A percentile compares a stretch with the other conserved stretches of the same genome.
These are phyloP conservation scores for Agarophyton chilense DNA, from an alignment of 23 red algal species.

Conservation along the genomic window DNA sequence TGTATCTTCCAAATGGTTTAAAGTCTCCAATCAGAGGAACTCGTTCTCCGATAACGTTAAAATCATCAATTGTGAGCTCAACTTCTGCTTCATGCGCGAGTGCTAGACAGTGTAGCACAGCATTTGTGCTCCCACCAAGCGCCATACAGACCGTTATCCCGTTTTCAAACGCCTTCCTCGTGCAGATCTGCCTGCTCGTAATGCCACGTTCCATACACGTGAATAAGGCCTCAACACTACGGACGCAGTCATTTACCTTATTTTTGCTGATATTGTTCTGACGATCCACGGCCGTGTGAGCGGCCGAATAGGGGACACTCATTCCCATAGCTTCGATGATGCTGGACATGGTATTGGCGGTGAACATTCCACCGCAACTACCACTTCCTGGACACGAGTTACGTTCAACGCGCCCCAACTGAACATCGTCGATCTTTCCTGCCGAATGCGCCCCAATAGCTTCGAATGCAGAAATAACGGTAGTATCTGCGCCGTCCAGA, in stretches of 20 bases:
- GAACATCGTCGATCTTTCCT: slow-evolving; percentile 85
- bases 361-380: slow-evolving; percentile 96
- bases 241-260: slow-evolving; percentile 82
- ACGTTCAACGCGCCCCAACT: slow-evolving; percentile 79
- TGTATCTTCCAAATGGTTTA: slow-evolving; percentile 95
- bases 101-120: slow-evolving; percentile 94
- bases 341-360: slow-evolving; percentile 97
- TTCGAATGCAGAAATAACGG: slow-evolving; percentile 94
- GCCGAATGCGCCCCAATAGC: slow-evolving; percentile 93
- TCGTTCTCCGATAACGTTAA: slow-evolving; percentile 80
- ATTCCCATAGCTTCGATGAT: slow-evolving; percentile 98
- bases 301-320: slow-evolving; percentile 93
- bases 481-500: slow-evolving; percentile 81
- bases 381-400: slow-evolving; percentile 90
- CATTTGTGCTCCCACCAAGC: slow-evolving; percentile 97
- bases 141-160: slow-evolving; percentile 93
- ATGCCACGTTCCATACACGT: slow-evolving; percentile 95
- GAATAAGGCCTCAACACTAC: slow-evolving; percentile 90
- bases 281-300: slow-evolving; percentile 86
- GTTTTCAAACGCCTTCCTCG: slow-evolving; percentile 96
- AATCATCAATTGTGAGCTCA: slow-evolving; percentile 94
- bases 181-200: slow-evolving; percentile 85
- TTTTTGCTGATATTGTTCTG: slow-evolving; percentile 73
- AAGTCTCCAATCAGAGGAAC: slow-evolving; percentile 98
- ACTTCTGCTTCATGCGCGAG: slow-evolving; percentile 96